Percentiles rank a stretch among this genome's conserved stretches.
Conservation (phyloP, 2,329 filamentous ascomycete genomes). For the Curvularia sp. region DNA sequence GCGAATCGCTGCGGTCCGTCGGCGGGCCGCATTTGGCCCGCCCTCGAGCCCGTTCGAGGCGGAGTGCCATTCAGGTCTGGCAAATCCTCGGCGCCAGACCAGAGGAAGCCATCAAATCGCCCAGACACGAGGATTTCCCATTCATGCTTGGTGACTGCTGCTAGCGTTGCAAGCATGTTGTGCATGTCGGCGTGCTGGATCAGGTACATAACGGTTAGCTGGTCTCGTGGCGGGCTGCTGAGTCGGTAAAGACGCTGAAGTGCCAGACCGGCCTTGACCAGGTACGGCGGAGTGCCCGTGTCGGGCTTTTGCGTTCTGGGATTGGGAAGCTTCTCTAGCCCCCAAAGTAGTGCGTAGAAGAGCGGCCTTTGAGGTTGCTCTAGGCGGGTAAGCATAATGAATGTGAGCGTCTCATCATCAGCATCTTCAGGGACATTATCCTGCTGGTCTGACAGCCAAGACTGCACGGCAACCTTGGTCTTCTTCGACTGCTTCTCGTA, state of each 20-base stretch:
- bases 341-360: slow-evolving; percentile 80
- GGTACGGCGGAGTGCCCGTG: slow-evolving; percentile 69
- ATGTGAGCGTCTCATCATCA: slow-evolving; percentile 91
- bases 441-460: slow-evolving; percentile 83
- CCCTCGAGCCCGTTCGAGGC: slow-evolving; percentile 37
- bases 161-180: slow-evolving; percentile 83
- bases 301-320: slow-evolving; percentile 71
- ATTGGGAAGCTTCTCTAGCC: slow-evolving; percentile 60
- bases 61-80: slow-evolving; percentile 36
- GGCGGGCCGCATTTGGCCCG: slow-evolving; percentile 53
- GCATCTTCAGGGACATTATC: slow-evolving; percentile 84
- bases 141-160: slow-evolving; percentile 87
- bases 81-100: slow-evolving; percentile 80
- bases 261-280: slow-evolving; percentile 77
- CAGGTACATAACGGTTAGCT: slow-evolving; percentile 84
- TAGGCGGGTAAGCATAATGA: slow-evolving; percentile 90
- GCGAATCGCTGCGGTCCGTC: slow-evolving; percentile 46
- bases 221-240: slow-evolving; percentile 74
- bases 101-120: slow-evolving; percentile 93
- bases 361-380: slow-evolving; percentile 75
- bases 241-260: slow-evolving; percentile 87
- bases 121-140: slow-evolving; percentile 96
- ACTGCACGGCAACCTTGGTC: slow-evolving; percentile 88
- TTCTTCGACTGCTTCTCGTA: slow-evolving; percentile 92
- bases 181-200: slow-evolving; percentile 83